Conservation (phyloP, 495 filamentous ascomycete species). For the Cladorrhinum samala region DNA sequence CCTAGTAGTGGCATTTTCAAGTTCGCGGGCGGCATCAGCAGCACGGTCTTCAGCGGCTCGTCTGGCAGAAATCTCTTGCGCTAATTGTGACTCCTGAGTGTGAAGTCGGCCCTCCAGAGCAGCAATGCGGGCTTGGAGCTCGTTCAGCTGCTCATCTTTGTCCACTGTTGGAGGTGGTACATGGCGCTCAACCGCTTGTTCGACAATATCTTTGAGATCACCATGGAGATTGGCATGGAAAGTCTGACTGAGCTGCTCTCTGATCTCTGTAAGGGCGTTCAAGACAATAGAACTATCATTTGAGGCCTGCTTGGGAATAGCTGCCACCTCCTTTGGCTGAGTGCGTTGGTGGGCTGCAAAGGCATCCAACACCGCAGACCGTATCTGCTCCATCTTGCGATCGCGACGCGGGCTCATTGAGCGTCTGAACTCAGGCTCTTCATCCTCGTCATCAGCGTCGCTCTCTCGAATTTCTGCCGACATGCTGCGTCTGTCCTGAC, state of each 20-base stretch:
- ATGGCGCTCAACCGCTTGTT: conserved; percentile 49
- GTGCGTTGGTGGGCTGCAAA: conserved; percentile 53
- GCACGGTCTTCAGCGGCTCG: conserved; percentile 39
- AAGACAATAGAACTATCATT: conserved; percentile 28
- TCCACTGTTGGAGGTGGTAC: conserved; percentile 33
- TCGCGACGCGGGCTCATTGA: conserved; percentile 64
- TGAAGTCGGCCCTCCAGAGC: conserved; percentile 44
- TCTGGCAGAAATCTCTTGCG: conserved; percentile 33
- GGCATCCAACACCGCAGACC: conserved; percentile 70
- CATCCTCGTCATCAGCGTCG: conserved; percentile 94
- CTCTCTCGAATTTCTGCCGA: conserved; percentile 66
- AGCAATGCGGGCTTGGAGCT: conserved; percentile 34
- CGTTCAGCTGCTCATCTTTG: conserved; percentile 29
- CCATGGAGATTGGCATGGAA: conserved; percentile 40
- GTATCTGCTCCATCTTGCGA: conserved; percentile 77
- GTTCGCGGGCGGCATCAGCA: conserved; percentile 37
- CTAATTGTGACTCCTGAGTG: conserved; percentile 34
- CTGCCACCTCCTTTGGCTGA: conserved; percentile 19
- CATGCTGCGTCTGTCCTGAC: conserved; percentile 48
- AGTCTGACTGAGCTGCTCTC: conserved; percentile 40
- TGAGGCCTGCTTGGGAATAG: conserved; percentile 10
- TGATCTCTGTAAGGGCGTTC: conserved; percentile 40
- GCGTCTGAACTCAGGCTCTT: conserved; percentile 57
- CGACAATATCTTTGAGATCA: conserved; percentile 52
- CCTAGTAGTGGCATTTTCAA: conserved; percentile 43